Evolutionary conservation across 2,329 filamentous ascomycete genomes (phyloP), one percentile per base, ranked within the genome.

Genomic region (Xylariaceae sp.): DNA sequence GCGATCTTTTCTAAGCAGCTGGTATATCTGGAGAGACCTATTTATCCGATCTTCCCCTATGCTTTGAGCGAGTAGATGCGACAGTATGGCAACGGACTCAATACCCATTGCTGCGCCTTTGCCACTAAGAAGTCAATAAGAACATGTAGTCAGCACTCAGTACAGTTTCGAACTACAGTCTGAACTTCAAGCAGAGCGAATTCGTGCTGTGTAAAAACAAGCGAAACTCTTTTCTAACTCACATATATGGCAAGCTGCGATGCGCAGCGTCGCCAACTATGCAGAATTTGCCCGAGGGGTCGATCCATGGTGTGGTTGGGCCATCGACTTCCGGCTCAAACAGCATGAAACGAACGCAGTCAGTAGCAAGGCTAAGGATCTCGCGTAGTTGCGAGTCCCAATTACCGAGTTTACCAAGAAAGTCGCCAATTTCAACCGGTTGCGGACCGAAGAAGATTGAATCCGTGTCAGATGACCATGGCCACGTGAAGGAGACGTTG

Each of bases 261-360:
- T 61, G 56, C 5, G 59, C 58, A 16, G 59, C 55, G n/a, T 61
- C 58, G 11, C 58, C 58, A 6, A 59, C 59, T 5, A 62, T 53
- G 42, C 58, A 59, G 19, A 59, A 55, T 16, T 40, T 57, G n/a
- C 56, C 56, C 6, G n/a, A 9, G 7, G 6, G 11, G 14, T 57
- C 58, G 22, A 57, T 40, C 59, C 59, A 60, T 14, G 56, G 54
- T 6, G 43, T 46, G 3, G 40, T 13, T 31, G 57, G 52, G 19
- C 54, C 56, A 31, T 62, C 56, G 13, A 48, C 46, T 22, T 43
- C 31, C 6, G 58, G 59, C 22, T 60, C 54, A 31, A 59, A 59
- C 11, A 62, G 54, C 51, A 52, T 55, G 50, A 51, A 62, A 5
- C 56, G 53, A 28, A 50, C 19, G 42, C 50, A 47, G 38, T 38